Evolutionary conservation across 495 filamentous ascomycete genomes (phyloP), one percentile per base, ranked within the genome.

Genomic region (Niebla homalea): DNA sequence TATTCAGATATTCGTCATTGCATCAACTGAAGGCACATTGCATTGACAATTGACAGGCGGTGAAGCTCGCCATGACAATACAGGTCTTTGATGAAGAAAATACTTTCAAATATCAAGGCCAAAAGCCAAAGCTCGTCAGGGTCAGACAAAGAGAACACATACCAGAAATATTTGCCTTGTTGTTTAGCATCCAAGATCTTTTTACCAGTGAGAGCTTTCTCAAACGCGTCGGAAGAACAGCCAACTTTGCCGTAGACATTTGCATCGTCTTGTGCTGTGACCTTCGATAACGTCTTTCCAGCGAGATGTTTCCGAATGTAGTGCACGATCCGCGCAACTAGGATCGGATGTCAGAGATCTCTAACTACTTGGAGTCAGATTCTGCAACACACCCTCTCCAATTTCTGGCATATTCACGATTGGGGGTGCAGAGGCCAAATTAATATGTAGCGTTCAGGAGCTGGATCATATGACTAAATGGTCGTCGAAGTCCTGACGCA

Each of bases 141-240:
- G n/a, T n/a, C 12, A 22, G 39, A 11, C 4, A 22, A n/a, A n/a
- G n/a, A n/a, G n/a, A 26, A 4, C 4, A 53, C 64, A 22, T 54
- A 77, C 84, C 92, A 98, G 62, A 97, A 94, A 60, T 96, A 96
- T 75, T 97, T 98, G 18, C 90, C 90, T 62, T 94, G 90, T 51
- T 83, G 85, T 0, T 80, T 80, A 3, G 85, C 83, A 49, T 78
- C 79, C 7, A 81, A 55, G 4, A 94, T 70, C 53, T 79, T 88
- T 64, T 87, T 90, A 3, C 87, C 88, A 8, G 73, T 74, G 61
- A 96, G 67, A 3, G 82, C 80, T 36, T 75, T 72, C 48, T 83
- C 70, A 58, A 98, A 85, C 36, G 80, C 80, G 0, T 74, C 60
- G 0, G 79, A 84, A 25, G 74, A 84, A 1, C 85, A 92, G 22